Conservation (phyloP, 768 basidiomycete genomes). For the Mycena maculata region DNA sequence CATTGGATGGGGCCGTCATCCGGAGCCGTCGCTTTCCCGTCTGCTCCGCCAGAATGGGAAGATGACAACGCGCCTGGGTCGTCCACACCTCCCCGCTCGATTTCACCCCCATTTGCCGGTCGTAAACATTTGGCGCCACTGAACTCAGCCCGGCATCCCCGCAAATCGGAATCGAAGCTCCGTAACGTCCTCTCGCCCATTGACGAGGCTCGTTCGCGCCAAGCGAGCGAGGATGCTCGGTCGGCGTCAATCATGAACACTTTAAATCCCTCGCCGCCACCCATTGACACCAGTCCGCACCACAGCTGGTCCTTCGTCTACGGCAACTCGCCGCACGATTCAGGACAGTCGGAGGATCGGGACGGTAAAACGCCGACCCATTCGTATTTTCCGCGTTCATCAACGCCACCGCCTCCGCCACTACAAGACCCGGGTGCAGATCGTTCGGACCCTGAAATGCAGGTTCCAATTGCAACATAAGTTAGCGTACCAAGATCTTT, state of each 20-base stretch:
- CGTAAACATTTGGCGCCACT: constrained; percentile 66
- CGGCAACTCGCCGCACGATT: constrained; percentile 31
- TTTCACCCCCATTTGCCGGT: constrained; percentile 57
- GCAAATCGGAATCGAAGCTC: constrained; percentile 75
- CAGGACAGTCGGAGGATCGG: constrained; percentile 39
- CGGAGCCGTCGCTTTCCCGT: constrained; percentile 57
- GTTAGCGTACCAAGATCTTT: constrained; percentile 1
- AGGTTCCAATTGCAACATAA: constrained; percentile 35
- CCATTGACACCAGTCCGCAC: constrained; percentile 33
- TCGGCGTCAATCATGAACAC: constrained; percentile 35
- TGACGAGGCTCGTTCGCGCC: constrained; percentile 65
- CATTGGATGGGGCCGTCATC: constrained; percentile 64
- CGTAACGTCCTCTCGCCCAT: constrained; percentile 79
- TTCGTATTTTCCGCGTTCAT: constrained; percentile 44
- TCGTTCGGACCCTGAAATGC: constrained; percentile 41
- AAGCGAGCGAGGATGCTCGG: constrained; percentile 39
- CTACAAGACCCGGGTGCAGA: constrained; percentile 38
- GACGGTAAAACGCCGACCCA: constrained; percentile 62
- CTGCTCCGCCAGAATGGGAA: constrained; percentile 69
- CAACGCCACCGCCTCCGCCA: constrained; percentile 39
- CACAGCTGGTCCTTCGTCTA: constrained; percentile 40
- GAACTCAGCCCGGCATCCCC: constrained; percentile 45
- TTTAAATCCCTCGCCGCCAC: constrained; percentile 40
- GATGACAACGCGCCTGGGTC: constrained; percentile 53
- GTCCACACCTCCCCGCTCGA: constrained; percentile 60